Percentiles rank a stretch among this genome's conserved stretches.
phyloP scores from a whole-genome alignment of 768 basidiomycete species.

The Plicaturopsis crispa region DNA sequence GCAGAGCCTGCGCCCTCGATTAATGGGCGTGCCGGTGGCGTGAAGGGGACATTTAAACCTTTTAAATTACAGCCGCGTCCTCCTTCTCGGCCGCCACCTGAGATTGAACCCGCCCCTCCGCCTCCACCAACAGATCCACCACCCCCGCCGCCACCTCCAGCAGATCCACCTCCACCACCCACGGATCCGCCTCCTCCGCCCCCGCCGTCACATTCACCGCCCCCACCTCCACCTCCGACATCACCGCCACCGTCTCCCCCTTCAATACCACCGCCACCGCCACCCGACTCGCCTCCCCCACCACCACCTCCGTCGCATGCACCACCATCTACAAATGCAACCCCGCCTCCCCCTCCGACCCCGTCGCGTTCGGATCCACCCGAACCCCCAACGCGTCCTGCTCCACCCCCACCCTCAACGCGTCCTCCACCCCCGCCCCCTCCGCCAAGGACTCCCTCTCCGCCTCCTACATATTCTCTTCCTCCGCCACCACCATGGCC shows the following conservation, averaged over 20 bases:
- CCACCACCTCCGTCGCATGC: constrained; percentile 11
- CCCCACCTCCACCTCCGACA: constrained; percentile 16
- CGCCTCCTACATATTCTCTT: constrained; percentile 29
- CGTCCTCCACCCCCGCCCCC: constrained; percentile 15
- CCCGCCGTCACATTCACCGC: constrained; percentile 15
- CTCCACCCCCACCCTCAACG: constrained; percentile 11
- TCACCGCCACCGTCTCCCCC: constrained; percentile 4
- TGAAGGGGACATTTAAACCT: background rate
- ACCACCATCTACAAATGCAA: constrained; percentile 18
- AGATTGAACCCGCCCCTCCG: constrained; percentile 17
- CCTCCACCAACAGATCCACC: constrained; percentile 15
- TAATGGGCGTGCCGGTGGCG: background rate
- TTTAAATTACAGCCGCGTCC: background rate
- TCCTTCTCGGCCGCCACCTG: constrained; percentile 13
- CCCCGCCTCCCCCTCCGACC: constrained; percentile 15
- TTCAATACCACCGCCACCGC: constrained; percentile 6
- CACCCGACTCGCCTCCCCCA: constrained; percentile 16
- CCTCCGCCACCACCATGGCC: constrained; percentile 47
- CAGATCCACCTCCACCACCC: constrained; percentile 13
- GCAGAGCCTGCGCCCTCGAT: background rate
- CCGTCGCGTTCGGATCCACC: constrained; percentile 16
- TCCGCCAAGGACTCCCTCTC: constrained; percentile 17
- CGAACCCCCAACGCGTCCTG: constrained; percentile 20
- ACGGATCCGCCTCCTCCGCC: constrained; percentile 14
- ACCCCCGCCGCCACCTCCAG: constrained; percentile 16